Evolutionary conservation across 495 filamentous ascomycete species (phyloP), one percentile per base, ranked within the genome.

Genomic region (Barbatosphaeria neglecta): DNA sequence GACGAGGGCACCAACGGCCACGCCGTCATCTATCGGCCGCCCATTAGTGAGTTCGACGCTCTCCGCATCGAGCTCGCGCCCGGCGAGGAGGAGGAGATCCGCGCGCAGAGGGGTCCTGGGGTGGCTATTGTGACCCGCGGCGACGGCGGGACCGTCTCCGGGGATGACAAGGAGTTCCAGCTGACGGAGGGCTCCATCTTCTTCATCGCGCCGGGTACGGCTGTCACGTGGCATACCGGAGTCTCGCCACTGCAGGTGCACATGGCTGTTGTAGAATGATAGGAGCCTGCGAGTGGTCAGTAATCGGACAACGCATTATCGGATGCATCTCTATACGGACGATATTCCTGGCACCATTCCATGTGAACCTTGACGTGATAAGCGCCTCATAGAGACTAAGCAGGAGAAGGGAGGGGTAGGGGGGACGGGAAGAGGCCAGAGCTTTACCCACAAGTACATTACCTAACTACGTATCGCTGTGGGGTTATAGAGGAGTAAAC

Each of bases 21-120:
- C 63, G 82, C 80, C 24, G 68, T 70, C 28, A 68, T 75, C 8
- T 86, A 82, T 51, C 72, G 65, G 47, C 83, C 85, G 8, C 83
- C 84, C 0, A 76, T 86, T 59, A 75, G 74, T 45, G 84, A 90
- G 59, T 88, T 89, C 54, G 74, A 81, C 45, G 72, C 88, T 53
- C 59, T 88, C 33, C 74, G 70, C 31, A 80, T 75, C 9, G 70
- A 70, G 37, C 62, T 89, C 15, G 65, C 64, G 3, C 65, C 50
- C 0, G 75, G 74, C 0, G 79, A 83, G 55, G 72, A 55, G 23
- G 84, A 87, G 52, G 66, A 62, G 33, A 68, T 86, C 23, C 62
- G 59, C 46, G 62, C 63, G 19, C 63, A 83, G 41, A 65, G 69
- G 0, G 86, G 85, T 0, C 83, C 83, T 0, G 79, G 76, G 47